phyloP scores from a whole-genome alignment of 2,329 filamentous ascomycete species.

The Botryotinia convoluta region DNA sequence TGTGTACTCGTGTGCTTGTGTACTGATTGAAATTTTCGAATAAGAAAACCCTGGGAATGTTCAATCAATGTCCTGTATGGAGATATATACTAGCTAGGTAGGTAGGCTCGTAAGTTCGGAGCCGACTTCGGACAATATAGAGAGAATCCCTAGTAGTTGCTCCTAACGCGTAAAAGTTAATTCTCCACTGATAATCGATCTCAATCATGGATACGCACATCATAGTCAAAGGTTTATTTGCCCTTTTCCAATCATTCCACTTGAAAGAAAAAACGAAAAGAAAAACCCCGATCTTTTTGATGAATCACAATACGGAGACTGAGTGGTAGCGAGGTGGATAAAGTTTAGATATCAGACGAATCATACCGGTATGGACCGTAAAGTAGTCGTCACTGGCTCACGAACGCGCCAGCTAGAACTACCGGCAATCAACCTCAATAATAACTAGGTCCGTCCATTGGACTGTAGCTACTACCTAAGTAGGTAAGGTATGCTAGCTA shows the following conservation, averaged over 20 bases:
- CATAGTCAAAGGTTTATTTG: background rate
- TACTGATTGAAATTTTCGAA: background rate
- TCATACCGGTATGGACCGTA: background rate
- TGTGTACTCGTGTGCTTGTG: background rate
- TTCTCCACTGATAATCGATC: constrained; percentile 10
- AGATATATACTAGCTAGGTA: background rate
- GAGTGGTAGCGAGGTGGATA: background rate
- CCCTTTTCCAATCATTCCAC: background rate
- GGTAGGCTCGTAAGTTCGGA: constrained; percentile 10
- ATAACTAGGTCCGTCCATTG: background rate
- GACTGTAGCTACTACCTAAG: background rate
- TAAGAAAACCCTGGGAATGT: background rate
- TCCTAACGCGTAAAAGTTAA: constrained; percentile 21
- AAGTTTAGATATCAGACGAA: constrained; percentile 10
- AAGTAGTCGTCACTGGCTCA: background rate
- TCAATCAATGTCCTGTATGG: background rate
- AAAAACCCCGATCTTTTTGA: background rate
- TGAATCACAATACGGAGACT: background rate
- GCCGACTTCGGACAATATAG: constrained; percentile 28
- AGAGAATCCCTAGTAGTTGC: constrained; percentile 9
- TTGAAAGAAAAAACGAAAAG: background rate
- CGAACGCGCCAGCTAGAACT: background rate
- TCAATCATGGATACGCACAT: background rate
- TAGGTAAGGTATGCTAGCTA: background rate
- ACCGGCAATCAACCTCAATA: constrained; percentile 10